phyloP scores from a whole-genome alignment of 2,329 filamentous ascomycete genomes.

The Ascochyta clinopodiicola region DNA sequence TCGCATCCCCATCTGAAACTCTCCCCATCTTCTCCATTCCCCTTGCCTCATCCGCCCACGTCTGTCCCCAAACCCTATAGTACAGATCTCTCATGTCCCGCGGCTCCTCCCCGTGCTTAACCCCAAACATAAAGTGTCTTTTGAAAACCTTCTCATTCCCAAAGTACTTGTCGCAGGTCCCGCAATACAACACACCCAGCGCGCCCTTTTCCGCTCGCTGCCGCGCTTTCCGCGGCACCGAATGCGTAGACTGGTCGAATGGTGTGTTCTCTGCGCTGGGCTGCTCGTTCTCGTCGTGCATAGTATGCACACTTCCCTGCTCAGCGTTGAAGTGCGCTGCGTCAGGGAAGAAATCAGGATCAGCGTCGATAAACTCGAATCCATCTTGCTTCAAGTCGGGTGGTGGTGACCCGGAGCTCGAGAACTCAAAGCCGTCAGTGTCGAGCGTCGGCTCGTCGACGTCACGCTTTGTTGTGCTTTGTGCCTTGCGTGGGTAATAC shows the following conservation, averaged over 20 bases:
- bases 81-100: slow-evolving; percentile 15
- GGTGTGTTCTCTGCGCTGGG: not conserved
- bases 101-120: slow-evolving; percentile 8
- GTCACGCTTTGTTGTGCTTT: not conserved
- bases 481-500: not conserved
- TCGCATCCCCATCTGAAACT: not conserved
- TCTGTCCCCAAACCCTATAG: slow-evolving; percentile 8
- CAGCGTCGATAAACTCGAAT: not conserved
- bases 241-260: not conserved
- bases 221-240: not conserved
- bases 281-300: slow-evolving; percentile 1
- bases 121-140: slow-evolving; percentile 16
- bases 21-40: not conserved
- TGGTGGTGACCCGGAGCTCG: not conserved
- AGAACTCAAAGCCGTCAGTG: slow-evolving; percentile 16
- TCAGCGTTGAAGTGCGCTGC: not conserved
- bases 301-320: slow-evolving; percentile 4
- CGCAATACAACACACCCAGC: slow-evolving; percentile 16
- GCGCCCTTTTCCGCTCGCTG: not conserved
- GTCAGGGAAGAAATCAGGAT: not conserved
- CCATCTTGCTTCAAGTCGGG: not conserved
- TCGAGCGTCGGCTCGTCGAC: slow-evolving; percentile 8
- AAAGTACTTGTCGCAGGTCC: slow-evolving; percentile 13
- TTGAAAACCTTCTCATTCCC: slow-evolving; percentile 20
- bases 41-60: slow-evolving; percentile 10